Conservation (phyloP, 345 rosid genomes). For the Populus pruinosa region DNA sequence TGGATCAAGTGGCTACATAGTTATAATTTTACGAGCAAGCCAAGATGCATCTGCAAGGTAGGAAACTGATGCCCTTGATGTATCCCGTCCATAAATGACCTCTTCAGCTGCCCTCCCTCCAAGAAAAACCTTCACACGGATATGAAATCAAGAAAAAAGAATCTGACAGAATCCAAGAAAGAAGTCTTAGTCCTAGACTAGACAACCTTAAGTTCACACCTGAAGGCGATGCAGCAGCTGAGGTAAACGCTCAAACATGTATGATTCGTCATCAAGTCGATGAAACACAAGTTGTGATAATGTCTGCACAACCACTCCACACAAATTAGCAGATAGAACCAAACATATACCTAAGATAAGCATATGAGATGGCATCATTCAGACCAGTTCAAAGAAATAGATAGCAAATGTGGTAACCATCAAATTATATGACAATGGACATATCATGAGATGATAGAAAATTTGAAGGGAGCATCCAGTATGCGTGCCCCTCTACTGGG, state of each 20-base stretch:
- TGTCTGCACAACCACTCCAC: slow-evolving; percentile 38
- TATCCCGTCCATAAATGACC: slow-evolving; percentile 81
- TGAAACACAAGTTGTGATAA: slow-evolving; percentile 79
- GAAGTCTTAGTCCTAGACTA: slow-evolving; percentile 1
- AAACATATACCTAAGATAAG: neutral
- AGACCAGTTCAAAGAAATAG: neutral
- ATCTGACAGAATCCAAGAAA: neutral
- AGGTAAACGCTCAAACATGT: slow-evolving; percentile 84
- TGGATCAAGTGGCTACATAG: slow-evolving; percentile 44
- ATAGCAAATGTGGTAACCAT: neutral
- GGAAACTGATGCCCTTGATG: slow-evolving; percentile 74
- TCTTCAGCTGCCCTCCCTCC: slow-evolving; percentile 98
- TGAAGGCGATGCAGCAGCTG: slow-evolving; percentile 91
- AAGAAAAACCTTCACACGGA: slow-evolving; percentile 55
- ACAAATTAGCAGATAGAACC: neutral
- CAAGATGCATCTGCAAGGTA: slow-evolving; percentile 94
- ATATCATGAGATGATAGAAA: neutral
- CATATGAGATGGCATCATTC: neutral
- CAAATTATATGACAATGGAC: neutral
- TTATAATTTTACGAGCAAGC: slow-evolving; percentile 91
- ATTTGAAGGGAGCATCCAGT: slow-evolving; percentile 2
- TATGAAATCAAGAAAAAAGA: slow-evolving; percentile 1
- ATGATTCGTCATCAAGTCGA: slow-evolving; percentile 84
- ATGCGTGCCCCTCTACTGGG: neutral
- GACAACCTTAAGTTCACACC: slow-evolving; percentile 39